These are phyloP conservation scores for Sugiyamaella lignohabitans DNA, from an alignment of 805 yeast species.

Conservation along the genomic window DNA sequence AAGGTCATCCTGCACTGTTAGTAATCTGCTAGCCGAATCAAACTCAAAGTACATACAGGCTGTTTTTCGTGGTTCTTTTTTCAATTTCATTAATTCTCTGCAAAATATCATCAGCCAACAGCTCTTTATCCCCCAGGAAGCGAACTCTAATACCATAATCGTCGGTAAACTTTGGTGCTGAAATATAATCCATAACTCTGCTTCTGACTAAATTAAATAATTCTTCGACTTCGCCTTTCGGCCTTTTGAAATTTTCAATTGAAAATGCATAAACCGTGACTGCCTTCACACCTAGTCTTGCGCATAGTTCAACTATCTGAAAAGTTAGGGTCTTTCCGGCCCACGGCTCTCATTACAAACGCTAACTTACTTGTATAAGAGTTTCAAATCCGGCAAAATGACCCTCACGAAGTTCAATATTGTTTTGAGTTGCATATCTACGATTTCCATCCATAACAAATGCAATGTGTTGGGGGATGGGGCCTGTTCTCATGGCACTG, in stretches of 20 bases:
- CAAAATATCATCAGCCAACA: conserved; percentile 66
- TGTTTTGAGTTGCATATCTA: conserved; percentile 65
- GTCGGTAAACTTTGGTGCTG: conserved; percentile 2
- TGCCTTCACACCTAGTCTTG: conserved; percentile 69
- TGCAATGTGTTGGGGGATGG: conserved; percentile 83
- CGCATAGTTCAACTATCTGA: conserved; percentile 62
- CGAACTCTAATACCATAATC: conserved; percentile 35
- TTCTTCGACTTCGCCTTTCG: conserved; percentile 74
- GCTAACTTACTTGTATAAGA: conserved; percentile 42
- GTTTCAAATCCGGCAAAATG: conserved; percentile 81
- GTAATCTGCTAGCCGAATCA: background rate
- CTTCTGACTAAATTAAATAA: conserved; percentile 42
- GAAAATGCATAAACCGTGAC: conserved; percentile 94
- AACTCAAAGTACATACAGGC: conserved; percentile 10
- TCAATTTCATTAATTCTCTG: conserved; percentile 59
- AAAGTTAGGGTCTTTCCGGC: background rate
- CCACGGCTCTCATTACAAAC: background rate
- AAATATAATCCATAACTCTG: conserved; percentile 19
- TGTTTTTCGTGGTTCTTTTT: conserved; percentile 51
- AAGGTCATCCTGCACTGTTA: conserved; percentile 20
- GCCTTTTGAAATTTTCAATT: conserved; percentile 88
- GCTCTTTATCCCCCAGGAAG: conserved; percentile 65
- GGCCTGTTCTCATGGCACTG: conserved; percentile 52
- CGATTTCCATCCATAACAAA: conserved; percentile 98
- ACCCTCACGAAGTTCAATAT: conserved; percentile 77